Base-by-base conservation (phyloP, 768 basidiomycete species). In the Trichaptum fuscoviolaceum region DNA sequence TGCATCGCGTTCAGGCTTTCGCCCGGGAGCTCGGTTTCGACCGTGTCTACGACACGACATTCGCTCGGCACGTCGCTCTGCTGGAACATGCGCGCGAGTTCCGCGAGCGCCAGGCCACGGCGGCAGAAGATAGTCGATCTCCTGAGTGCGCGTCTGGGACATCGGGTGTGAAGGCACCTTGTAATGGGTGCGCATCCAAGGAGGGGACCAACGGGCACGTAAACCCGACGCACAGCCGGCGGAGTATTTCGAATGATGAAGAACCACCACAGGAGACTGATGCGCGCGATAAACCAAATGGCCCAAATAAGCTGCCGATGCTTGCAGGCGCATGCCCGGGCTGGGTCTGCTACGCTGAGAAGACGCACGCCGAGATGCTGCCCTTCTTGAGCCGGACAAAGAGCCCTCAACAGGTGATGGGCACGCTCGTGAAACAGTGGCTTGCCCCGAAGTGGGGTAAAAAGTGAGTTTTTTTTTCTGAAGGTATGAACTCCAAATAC, bases 291-390 rank as follows among this genome's bases (percentile, higher is more conserved):
- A 63, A 57, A 35, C 66, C 42, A 18, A 12, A 20, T 52, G 42
- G 42, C 3, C 42, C 3, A 52, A 63, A 60, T 25, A 78, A 80
- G 65, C 76, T 98, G 27, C 97, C 97, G 0, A 95, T 99, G 88
- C 80, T 99, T 26, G 90, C 95, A 4, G 95, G 94, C 71, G 94
- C 97, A 18, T 99, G 97, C 78, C 97, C 97, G 0, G 97, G 97
- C 18, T 99, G 97, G 97, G 91, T 99, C 66, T 99, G 97, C 75
- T 99, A 99, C 75, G 96, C 95, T 20, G 97, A 99, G 78, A 99
- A 99, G 81, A 89, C 96, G 0, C 96, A 97, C 72, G 83, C 89
- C 2, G 95, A 96, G 75, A 90, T 99, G 84, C 75, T 99, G 24
- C 95, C 95, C 5, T 95, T 94, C 72, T 90, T 99, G 64, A 86